Conservation (phyloP, 768 basidiomycete species). For the Hericium erinaceus region DNA sequence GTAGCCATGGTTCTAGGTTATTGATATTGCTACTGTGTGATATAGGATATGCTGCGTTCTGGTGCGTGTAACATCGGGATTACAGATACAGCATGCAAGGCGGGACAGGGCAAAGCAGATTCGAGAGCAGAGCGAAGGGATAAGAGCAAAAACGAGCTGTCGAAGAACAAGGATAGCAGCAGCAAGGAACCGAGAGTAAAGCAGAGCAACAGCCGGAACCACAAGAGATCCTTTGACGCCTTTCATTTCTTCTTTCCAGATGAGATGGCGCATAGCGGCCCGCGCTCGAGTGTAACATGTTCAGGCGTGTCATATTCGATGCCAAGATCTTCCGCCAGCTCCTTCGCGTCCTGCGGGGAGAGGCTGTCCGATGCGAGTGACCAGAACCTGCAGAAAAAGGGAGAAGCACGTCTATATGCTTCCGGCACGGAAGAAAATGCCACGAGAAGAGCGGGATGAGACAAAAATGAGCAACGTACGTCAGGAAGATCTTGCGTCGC, state of each 20-base stretch:
- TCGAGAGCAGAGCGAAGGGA: too few relatives aligned
- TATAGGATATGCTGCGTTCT: neutral
- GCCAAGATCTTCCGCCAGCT: slow-evolving; percentile 72
- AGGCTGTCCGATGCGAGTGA: slow-evolving; percentile 58
- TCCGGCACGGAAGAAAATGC: neutral
- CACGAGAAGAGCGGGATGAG: neutral
- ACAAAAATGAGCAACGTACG: slow-evolving; percentile 34
- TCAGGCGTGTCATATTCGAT: slow-evolving; percentile 72
- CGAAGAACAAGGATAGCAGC: too few relatives aligned
- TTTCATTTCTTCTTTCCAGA: neutral
- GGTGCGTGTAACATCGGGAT: neutral
- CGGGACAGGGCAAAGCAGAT: neutral
- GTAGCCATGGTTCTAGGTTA: neutral
- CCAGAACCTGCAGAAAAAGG: slow-evolving; percentile 51
- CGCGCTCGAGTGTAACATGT: slow-evolving; percentile 54
- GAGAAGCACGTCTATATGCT: neutral
- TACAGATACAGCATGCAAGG: neutral
- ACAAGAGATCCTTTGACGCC: neutral
- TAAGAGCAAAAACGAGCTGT: too few relatives aligned
- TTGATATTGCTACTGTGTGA: neutral
- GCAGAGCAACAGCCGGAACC: neutral
- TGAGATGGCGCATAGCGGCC: slow-evolving; percentile 37
- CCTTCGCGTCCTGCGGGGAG: slow-evolving; percentile 51
- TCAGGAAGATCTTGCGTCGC: slow-evolving; percentile 66
- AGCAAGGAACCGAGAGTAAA: neutral